Conservation (phyloP, 371 early-diverging fungal species). For the Mortierella sp. region DNA sequence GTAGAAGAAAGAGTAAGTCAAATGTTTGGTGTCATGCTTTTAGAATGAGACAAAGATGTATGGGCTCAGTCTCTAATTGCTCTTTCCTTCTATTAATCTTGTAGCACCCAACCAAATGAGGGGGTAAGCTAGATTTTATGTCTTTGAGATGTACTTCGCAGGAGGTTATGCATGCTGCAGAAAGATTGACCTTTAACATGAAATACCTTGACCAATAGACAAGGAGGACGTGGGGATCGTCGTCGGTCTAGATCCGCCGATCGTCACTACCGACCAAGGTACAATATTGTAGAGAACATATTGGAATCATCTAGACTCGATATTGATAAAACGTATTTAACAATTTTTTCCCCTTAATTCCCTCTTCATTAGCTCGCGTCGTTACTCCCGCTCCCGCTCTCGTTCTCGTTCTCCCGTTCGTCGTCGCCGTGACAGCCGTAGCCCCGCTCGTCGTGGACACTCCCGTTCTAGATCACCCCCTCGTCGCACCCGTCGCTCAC, state of each 20-base stretch:
- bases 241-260: conserved; percentile 41
- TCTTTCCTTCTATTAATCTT: neutral
- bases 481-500: conserved; percentile 41
- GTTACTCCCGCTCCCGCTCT: conserved; percentile 49
- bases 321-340: neutral
- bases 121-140: conserved; percentile 23
- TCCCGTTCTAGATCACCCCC: conserved; percentile 41
- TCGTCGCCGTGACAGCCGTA: conserved; percentile 39
- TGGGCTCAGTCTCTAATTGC: neutral
- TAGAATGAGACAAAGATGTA: neutral
- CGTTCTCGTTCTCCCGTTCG: conserved; percentile 29
- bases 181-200: neutral
- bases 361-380: conserved; percentile 23
- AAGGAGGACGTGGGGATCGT: conserved; percentile 38
- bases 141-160: neutral
- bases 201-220: conserved; percentile 1
- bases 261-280: conserved; percentile 45
- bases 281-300: neutral
- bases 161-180: neutral
- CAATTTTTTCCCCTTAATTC: too few relatives aligned
- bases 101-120: conserved; percentile 44
- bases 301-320: neutral
- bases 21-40: neutral
- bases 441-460: conserved; percentile 39
- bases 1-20: conserved; percentile 44